Conservation (phyloP, 805 yeast species). For the Saccharomyces paradoxus region DNA sequence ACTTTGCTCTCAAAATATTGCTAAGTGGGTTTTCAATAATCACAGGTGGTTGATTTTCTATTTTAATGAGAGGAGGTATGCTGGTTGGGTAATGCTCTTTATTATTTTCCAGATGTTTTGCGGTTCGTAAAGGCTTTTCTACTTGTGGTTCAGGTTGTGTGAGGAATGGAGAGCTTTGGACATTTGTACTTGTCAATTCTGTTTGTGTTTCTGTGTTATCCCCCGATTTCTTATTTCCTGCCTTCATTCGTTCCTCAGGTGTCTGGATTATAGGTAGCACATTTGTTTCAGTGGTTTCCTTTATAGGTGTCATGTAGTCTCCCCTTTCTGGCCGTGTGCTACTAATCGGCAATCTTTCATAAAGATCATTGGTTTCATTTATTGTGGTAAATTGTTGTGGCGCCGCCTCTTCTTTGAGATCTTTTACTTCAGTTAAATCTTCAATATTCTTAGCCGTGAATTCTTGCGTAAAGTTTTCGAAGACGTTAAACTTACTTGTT, state of each 20-base stretch:
- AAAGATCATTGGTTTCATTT: background rate
- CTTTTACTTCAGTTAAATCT: conserved; percentile 33
- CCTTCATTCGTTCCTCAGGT: conserved; percentile 17
- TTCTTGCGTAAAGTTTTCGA: conserved; percentile 33
- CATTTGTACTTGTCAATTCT: conserved; percentile 4
- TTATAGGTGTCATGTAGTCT: conserved; percentile 26
- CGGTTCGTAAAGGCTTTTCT: background rate
- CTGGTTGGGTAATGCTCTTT: background rate
- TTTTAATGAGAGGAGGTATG: background rate
- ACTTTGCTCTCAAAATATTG: conserved; percentile 30
- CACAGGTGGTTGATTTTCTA: background rate
- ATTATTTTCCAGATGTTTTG: background rate
- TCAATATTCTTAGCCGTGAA: conserved; percentile 27
- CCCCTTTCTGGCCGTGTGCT: background rate
- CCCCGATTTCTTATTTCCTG: conserved; percentile 1
- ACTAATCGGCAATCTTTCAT: conserved; percentile 1
- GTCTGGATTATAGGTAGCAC: conserved; percentile 3
- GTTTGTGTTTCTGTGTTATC: background rate
- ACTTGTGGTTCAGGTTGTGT: conserved; percentile 20
- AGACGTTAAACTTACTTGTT: conserved; percentile 19
- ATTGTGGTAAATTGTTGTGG: background rate
- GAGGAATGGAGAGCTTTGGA: conserved; percentile 26
- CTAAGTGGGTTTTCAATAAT: conserved; percentile 40
- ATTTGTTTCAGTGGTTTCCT: conserved; percentile 19
- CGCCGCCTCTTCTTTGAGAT: background rate